A percentile compares a stretch with the other conserved stretches of the same genome.
Evolutionary conservation across 2,329 filamentous ascomycete species (phyloP).

Genomic region (Talaromyces albobiverticillius): DNA sequence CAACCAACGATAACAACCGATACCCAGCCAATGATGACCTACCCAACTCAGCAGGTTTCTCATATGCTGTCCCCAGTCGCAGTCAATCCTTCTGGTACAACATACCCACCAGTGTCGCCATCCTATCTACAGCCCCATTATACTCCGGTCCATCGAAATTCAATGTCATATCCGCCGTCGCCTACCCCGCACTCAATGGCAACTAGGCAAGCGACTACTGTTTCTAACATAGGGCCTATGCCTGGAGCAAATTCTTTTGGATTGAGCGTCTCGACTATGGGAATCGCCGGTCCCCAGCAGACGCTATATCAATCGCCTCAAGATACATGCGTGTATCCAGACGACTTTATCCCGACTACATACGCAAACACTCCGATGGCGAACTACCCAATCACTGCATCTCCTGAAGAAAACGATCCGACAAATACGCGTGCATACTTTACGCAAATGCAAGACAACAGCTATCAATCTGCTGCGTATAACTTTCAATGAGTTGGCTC

Average conservation of each 20-base stretch:
- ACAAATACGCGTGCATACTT: slow-evolving; percentile 1
- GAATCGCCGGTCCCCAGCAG: slow-evolving; percentile 21
- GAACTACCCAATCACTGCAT: slow-evolving; percentile 12
- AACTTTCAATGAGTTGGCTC: slow-evolving; percentile 4
- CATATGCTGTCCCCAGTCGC: slow-evolving; percentile 2
- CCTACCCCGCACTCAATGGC: slow-evolving; percentile 15
- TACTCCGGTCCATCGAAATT: slow-evolving; percentile 14
- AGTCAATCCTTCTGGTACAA: slow-evolving; percentile 6
- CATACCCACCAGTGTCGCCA: slow-evolving; percentile 6
- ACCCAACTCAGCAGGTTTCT: neutral
- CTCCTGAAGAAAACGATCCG: slow-evolving; percentile 1
- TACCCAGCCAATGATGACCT: neutral
- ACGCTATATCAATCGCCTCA: slow-evolving; percentile 26
- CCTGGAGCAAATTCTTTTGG: neutral
- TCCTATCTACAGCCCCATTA: slow-evolving; percentile 11
- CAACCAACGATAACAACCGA: slow-evolving; percentile 1
- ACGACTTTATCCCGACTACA: slow-evolving; percentile 16
- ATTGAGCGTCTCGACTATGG: slow-evolving; percentile 23
- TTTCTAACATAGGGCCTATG: neutral
- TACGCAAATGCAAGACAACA: neutral
- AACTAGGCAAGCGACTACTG: slow-evolving; percentile 2
- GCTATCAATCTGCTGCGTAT: neutral
- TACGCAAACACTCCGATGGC: slow-evolving; percentile 13
- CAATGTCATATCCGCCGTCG: slow-evolving; percentile 22
- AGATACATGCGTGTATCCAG: slow-evolving; percentile 19